A percentile compares a stretch with the other conserved stretches of the same genome.
Evolutionary conservation across 2,329 filamentous ascomycete genomes (phyloP).

Genomic region (Ascochyta rabiei): DNA sequence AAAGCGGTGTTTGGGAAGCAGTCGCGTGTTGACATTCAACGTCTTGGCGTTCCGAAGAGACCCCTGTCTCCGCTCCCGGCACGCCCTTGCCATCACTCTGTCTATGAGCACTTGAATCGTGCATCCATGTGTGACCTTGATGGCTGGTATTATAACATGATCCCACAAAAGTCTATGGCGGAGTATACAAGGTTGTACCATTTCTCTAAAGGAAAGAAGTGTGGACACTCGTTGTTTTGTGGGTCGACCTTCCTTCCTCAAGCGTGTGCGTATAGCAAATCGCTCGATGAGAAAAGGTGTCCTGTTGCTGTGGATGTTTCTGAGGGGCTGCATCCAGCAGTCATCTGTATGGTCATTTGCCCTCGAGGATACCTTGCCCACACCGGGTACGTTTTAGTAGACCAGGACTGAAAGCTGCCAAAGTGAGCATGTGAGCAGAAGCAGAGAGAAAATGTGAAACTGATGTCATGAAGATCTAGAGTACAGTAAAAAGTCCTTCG

Average conservation of each 20-base stretch:
- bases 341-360: constrained; percentile 11
- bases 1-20: constrained; percentile 17
- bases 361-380: constrained; percentile 27
- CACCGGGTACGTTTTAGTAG: constrained; percentile 34
- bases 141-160: too few species aligned
- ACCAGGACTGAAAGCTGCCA: neutral
- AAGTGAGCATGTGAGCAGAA: constrained; percentile 10
- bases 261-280: constrained; percentile 36
- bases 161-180: too few species aligned
- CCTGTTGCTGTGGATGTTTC: constrained; percentile 22
- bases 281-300: constrained; percentile 47
- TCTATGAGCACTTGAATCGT: too few species aligned
- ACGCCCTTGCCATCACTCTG: too few species aligned
- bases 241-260: constrained; percentile 37
- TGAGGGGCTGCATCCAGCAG: constrained; percentile 5
- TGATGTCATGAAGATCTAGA: constrained; percentile 28
- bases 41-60: constrained; percentile 12
- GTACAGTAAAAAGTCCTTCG: constrained; percentile 21
- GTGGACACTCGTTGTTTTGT: too few species aligned
- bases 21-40: constrained; percentile 19
- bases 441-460: constrained; percentile 20
- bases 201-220: too few species aligned
- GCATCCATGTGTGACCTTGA: too few species aligned
- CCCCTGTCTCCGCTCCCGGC: constrained; percentile 10
- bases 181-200: too few species aligned